phyloP scores from a whole-genome alignment of 1,284 basidiomycete species.

The Peniophora sp. region DNA sequence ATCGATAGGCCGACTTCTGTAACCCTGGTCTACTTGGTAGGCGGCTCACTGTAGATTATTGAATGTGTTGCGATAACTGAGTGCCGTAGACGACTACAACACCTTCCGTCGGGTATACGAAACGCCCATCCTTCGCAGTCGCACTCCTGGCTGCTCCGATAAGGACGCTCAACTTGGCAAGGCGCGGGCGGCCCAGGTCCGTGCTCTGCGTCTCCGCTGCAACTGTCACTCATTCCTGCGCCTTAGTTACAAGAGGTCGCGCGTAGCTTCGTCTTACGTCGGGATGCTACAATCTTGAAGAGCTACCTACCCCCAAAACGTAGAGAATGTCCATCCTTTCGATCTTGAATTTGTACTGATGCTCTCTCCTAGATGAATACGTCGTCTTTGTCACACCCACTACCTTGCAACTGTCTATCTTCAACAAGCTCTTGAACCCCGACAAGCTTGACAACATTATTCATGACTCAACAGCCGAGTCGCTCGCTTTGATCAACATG shows the following conservation, averaged over 20 bases:
- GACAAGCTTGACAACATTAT: conserved; percentile 59
- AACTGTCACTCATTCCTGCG: background rate
- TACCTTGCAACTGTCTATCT: conserved; percentile 73
- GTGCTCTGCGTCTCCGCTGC: background rate
- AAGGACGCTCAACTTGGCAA: conserved; percentile 74
- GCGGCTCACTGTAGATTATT: conserved; percentile 6
- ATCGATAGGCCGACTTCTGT: conserved; percentile 79
- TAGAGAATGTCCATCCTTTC: conserved; percentile 30
- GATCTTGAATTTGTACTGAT: background rate
- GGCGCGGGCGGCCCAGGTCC: conserved; percentile 66
- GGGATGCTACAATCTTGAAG: conserved; percentile 77
- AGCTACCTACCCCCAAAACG: conserved; percentile 89
- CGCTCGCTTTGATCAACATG: conserved; percentile 74
- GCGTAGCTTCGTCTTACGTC: conserved; percentile 83
- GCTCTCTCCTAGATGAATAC: conserved; percentile 73
- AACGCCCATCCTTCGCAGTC: conserved; percentile 81
- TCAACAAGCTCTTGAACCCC: conserved; percentile 66
- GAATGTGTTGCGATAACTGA: background rate
- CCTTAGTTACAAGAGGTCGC: conserved; percentile 69
- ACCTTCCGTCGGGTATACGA: conserved; percentile 82
- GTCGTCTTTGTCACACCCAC: conserved; percentile 88
- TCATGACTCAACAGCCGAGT: conserved; percentile 66
- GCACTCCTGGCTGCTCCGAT: conserved; percentile 65
- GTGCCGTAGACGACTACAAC: conserved; percentile 53
- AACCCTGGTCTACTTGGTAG: conserved; percentile 83